Base-by-base conservation (phyloP, 2,329 filamentous ascomycete genomes). In the Colletotrichum destructivum region DNA sequence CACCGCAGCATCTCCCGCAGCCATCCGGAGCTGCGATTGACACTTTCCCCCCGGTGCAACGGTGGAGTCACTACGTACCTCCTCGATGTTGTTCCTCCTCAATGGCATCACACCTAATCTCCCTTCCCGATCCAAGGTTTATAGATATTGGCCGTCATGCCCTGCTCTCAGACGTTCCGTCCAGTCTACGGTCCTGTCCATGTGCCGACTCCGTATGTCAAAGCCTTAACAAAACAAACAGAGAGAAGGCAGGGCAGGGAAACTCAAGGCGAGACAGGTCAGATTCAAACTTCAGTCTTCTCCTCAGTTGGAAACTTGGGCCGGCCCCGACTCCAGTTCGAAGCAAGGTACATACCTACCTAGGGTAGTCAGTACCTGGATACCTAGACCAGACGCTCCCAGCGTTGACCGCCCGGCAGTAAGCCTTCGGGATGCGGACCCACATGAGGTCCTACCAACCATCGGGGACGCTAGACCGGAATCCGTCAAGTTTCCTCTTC, bases 271-370 rank as follows among this genome's bases (percentile, higher is more conserved):
- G 65, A 71, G 59, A 71, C 65, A 63, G 46, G 46, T 18, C 54
- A 64, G 38, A 54, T 55, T 47, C 64, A 68, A 51, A 71, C 69
- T 68, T 62, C 52, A 56, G 64, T 46, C 64, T 15, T 46, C 59
- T 57, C 49, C 49, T 46, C 44, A 68, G 23, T 68, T 46, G 69
- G 69, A 71, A 71, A 59, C 23, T 68, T 68, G 69, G 57, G 52
- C 52, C 64, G 57, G 44, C 35, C 64, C 61, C 61, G 12, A 54
- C 21, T 44, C 23, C 61, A 63, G 16, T 63, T 54, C 31, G 7
- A 31, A 31, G 31, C 31, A 31, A 31, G 31, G 7, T 31, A 31
- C 31, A 31, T 35, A 31, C 31, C 8, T 35, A 35, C 31, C 6
- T 35, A 35, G 31, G 31, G 31, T 35, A 35, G 31, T 35, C 2